Evolutionary conservation across 2,329 filamentous ascomycete genomes (phyloP), one percentile per base, ranked within the genome.

Genomic region (Penicillium sp.): DNA sequence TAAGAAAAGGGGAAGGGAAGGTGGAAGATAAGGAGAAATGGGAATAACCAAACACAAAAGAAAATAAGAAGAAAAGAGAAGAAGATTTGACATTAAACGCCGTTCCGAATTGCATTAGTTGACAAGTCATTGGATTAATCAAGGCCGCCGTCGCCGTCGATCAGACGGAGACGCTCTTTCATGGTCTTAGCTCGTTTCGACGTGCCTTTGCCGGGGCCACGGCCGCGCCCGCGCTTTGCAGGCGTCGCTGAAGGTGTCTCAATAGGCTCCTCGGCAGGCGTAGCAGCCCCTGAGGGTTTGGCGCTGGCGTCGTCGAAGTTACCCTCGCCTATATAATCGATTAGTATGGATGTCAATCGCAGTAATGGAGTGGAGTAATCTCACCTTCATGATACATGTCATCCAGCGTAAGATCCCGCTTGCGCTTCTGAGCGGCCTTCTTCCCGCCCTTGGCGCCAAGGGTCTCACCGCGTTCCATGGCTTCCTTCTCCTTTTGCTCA

Each of bases 351-450:
- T 38, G 6, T 38, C 9, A 33, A 33, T 42, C 19, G 23, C 25
- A 33, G 9, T 3, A 10, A 10, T 37, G 3, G 38, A 29, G 5
- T 8, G 19, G 52, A 5, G 13, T 29, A 27, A n/a, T 79, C 90
- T 87, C 75, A 96, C 94, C 94, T 83, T 99, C 94, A 74, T 99
- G 94, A 78, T 99, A 99, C 90, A 99, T 92, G 72, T 97, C 93
- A 74, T 97, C 94, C 76, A 97, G 79, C 70, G 82, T 86, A 62
- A 87, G 78, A 73, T 87, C 85, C 54, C 75, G 75, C 75, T 77
- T 76, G 74, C 80, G 83, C 68, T 89, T 93, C 50, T 75, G 75
- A n/a, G 76, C 76, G 42, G 79, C 75, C 77, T 87, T 89, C 65
- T 80, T 81, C 60, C 83, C 83, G 57, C 84, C 86, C 77, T 87